These are phyloP conservation scores for Pleurotus cornucopiae DNA, from an alignment of 768 basidiomycete genomes.

Conservation along the genomic window DNA sequence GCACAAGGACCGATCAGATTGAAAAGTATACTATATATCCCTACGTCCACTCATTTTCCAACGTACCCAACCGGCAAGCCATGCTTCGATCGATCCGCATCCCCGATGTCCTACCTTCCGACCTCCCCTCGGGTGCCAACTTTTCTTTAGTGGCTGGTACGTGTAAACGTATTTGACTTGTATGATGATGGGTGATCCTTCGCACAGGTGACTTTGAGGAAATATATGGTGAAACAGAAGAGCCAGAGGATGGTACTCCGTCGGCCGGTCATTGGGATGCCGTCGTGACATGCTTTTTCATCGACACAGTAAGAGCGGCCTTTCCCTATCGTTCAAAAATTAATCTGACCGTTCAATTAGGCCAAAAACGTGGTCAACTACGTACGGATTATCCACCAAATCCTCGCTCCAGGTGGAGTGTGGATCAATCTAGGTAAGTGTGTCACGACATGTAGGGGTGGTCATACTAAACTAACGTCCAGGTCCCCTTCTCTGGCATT, in stretches of 20 bases:
- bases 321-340: neutral
- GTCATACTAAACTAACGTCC: neutral
- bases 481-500: conserved; percentile 97
- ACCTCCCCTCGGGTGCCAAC: conserved; percentile 56
- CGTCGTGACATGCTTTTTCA: conserved; percentile 93
- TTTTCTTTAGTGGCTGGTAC: conserved; percentile 86
- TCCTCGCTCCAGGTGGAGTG: conserved; percentile 81
- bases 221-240: conserved; percentile 59
- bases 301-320: conserved; percentile 70
- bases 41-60: conserved; percentile 91
- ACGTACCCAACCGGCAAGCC: conserved; percentile 52
- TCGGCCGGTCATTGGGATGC: conserved; percentile 84
- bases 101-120: conserved; percentile 81
- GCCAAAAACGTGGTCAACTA: conserved; percentile 92
- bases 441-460: neutral
- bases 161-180: conserved; percentile 10
- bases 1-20: conserved; percentile 55
- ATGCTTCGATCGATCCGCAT: conserved; percentile 68
- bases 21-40: conserved; percentile 78
- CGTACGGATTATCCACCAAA: conserved; percentile 77
- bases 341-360: conserved; percentile 29
- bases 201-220: conserved; percentile 84
- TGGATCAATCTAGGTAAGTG: conserved; percentile 84
- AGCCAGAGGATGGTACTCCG: conserved; percentile 50
- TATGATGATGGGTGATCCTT: conserved; percentile 6